phyloP scores from a whole-genome alignment of 73 alveolate genomes.

The Paramecium sexaurelia region DNA sequence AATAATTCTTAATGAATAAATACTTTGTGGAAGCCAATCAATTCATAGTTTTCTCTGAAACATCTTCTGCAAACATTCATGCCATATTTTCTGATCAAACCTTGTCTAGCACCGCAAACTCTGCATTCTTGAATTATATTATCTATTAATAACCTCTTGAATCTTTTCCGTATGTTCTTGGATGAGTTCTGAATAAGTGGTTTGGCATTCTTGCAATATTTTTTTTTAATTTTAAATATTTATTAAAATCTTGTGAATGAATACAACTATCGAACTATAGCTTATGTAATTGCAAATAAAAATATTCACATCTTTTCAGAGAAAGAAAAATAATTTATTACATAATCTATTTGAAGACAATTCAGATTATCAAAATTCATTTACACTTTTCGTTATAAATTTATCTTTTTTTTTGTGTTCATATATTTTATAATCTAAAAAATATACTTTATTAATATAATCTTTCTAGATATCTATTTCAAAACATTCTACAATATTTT shows the following conservation, averaged over 20 bases:
- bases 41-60: conserved; percentile 93
- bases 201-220: conserved; percentile 77
- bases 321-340: background rate
- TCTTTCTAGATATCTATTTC: no score
- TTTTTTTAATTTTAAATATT: conserved; percentile 50
- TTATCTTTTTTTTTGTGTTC: background rate
- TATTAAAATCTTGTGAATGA: conserved; percentile 35
- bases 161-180: conserved; percentile 96
- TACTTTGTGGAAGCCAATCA: conserved; percentile 90
- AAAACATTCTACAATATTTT: no score
- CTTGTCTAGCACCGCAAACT: conserved; percentile 91
- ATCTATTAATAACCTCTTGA: conserved; percentile 74
- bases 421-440: background rate
- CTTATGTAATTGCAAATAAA: background rate
- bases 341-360: background rate
- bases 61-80: conserved; percentile 94
- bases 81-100: conserved; percentile 95
- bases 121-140: conserved; percentile 78
- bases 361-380: background rate
- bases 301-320: background rate
- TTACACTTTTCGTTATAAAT: background rate
- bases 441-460: no score
- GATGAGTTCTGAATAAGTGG: conserved; percentile 91
- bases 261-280: conserved; percentile 22
- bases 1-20: background rate